A percentile compares a stretch with the other conserved stretches of the same genome.
phyloP scores from a whole-genome alignment of 768 basidiomycete genomes.

The Boletus vinaceobasis region DNA sequence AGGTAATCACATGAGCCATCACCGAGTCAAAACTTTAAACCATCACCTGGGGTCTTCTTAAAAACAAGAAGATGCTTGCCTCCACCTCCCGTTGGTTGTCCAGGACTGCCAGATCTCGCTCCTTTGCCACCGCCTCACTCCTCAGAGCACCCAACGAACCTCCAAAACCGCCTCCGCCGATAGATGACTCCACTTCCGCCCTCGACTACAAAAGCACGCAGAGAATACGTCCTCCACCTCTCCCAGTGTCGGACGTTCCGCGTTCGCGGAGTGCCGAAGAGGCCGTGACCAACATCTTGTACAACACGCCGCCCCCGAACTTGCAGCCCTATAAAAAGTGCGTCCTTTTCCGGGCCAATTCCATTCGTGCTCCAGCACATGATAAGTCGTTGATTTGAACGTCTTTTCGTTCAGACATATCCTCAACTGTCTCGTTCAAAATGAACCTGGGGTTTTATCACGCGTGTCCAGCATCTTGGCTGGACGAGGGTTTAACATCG shows the following conservation, averaged over 20 bases:
- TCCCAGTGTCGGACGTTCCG: slow-evolving; percentile 84
- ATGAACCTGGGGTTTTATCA: slow-evolving; percentile 98
- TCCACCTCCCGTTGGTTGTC: slow-evolving; percentile 20
- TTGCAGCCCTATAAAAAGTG: slow-evolving; percentile 91
- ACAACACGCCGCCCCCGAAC: slow-evolving; percentile 92
- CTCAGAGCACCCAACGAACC: slow-evolving; percentile 28
- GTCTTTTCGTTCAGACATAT: slow-evolving; percentile 62
- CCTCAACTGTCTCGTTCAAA: slow-evolving; percentile 97
- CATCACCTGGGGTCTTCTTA: neutral
- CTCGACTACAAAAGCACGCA: slow-evolving; percentile 86
- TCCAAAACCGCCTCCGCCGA: slow-evolving; percentile 72
- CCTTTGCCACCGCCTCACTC: slow-evolving; percentile 18
- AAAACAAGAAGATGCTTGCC: slow-evolving; percentile 3
- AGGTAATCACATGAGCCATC: slow-evolving; percentile 9
- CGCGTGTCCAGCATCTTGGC: slow-evolving; percentile 97
- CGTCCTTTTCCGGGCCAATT: neutral
- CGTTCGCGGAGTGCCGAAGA: slow-evolving; percentile 85
- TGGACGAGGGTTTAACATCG: slow-evolving; percentile 96
- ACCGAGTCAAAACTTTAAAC: neutral
- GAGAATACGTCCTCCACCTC: slow-evolving; percentile 70
- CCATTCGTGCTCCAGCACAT: neutral
- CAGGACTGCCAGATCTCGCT: slow-evolving; percentile 16
- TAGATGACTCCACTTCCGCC: slow-evolving; percentile 93
- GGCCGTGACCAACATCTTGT: slow-evolving; percentile 95
- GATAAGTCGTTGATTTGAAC: slow-evolving; percentile 4